Evolutionary conservation across 805 yeast species (phyloP), one percentile per base, ranked within the genome.

Genomic region (Brettanomyces naardenensis): DNA sequence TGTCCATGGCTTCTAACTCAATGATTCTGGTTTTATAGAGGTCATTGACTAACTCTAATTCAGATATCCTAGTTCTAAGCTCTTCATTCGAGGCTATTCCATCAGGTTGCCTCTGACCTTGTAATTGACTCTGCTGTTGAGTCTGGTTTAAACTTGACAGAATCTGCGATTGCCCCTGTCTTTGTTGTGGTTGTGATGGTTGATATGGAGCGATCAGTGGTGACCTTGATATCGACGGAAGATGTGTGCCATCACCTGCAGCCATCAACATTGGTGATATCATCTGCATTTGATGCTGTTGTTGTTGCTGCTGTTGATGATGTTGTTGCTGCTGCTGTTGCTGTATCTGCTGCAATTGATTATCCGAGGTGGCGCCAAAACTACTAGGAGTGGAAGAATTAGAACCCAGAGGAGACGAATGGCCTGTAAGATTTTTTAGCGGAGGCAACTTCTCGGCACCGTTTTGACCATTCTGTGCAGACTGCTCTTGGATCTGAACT

Each of bases 21-120:
- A 73, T 66, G 31, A 90, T 85, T 47, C 95, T 74, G 5, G 90
- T 75, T 48, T 85, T 75, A 64, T 87, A 85, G 41, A 90, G 64
- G 54, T 89, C 97, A 51, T 88, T 89, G 29, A 90, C 95, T 31
- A 89, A 67, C 56, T 90, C 97, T 44, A 90, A 69, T 56, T 90
- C 97, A 10, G 83, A 75, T 18, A 89, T 85, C 41, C 94, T 69
- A 0, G 95, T 85, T 45, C 76, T 75, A 44, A 89, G 62, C 37
- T 59, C 64, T 21, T 56, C 56, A 28, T 43, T 31, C 15, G 27
- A 45, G 6, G 44, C 44, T 22, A 43, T 41, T 17, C 43, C 42
- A 17, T 14, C 29, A 7, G 26, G 39, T 19, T 35, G 43, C 21
- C 33, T 35, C 11, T 33, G 38, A 23, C 37, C 29, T 25, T 40